These are phyloP conservation scores for Suillus americanus DNA, from an alignment of 768 basidiomycete genomes.

Conservation along the genomic window DNA sequence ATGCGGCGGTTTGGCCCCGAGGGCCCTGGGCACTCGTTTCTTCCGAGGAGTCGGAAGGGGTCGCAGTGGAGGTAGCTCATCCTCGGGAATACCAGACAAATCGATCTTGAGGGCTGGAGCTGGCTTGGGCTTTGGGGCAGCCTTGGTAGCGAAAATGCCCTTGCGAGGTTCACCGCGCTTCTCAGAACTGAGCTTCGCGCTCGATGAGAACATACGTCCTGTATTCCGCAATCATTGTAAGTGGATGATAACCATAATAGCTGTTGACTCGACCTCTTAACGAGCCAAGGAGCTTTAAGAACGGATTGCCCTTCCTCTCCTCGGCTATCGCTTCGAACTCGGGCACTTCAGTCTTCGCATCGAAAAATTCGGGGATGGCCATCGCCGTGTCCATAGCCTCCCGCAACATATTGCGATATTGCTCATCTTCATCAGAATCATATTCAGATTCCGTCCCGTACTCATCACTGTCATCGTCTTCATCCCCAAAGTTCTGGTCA, in stretches of 20 bases:
- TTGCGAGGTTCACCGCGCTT: conserved; percentile 34
- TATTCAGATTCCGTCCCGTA: conserved; percentile 46
- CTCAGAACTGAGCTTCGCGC: conserved; percentile 43
- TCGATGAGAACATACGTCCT: conserved; percentile 67
- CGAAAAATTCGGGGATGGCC: conserved; percentile 56
- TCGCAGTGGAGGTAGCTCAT: conserved; percentile 11
- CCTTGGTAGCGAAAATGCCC: conserved; percentile 19
- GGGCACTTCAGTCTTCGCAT: conserved; percentile 45
- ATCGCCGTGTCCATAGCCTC: conserved; percentile 74
- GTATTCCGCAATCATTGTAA: conserved; percentile 3
- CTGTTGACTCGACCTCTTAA: conserved; percentile 53
- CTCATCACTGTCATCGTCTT: conserved; percentile 35
- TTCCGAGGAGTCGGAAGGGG: conserved; percentile 14
- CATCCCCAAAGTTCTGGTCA: conserved; percentile 33
- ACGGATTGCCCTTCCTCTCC: conserved; percentile 69
- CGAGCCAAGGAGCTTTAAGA: conserved; percentile 73
- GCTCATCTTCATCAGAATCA: conserved; percentile 70
- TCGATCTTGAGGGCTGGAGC: conserved; percentile 9
- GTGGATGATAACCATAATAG: neutral
- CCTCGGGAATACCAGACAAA: conserved; percentile 8
- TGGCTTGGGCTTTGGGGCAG: conserved; percentile 10
- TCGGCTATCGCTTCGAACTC: conserved; percentile 45
- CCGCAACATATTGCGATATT: conserved; percentile 55
- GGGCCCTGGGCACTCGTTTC: conserved; percentile 2
- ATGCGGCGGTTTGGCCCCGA: neutral